phyloP scores from a whole-genome alignment of 2,329 filamentous ascomycete genomes.

The Phoma sp. region DNA sequence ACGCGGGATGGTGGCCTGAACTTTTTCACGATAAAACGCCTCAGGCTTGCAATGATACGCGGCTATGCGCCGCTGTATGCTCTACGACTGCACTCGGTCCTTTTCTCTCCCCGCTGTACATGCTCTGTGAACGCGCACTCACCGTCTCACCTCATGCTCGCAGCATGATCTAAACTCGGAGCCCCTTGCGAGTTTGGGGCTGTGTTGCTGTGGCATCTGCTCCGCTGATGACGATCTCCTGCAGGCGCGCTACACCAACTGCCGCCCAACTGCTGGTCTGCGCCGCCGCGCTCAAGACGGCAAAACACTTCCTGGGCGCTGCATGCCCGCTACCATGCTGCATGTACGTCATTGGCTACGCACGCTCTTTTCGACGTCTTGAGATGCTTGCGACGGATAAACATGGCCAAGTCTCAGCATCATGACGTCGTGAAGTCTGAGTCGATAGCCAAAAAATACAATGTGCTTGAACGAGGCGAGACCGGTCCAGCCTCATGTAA shows the following conservation, averaged over 20 bases:
- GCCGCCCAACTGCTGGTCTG: constrained; percentile 1
- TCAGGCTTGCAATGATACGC: not conserved
- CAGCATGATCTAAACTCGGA: constrained; percentile 11
- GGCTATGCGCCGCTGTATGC: not conserved
- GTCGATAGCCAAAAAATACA: not conserved
- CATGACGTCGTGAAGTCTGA: not conserved
- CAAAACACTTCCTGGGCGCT: not conserved
- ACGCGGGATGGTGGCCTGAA: not conserved
- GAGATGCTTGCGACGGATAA: not conserved
- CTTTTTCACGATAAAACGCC: not conserved
- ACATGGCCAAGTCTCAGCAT: not conserved
- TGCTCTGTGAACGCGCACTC: not conserved
- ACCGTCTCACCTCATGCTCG: constrained; percentile 19
- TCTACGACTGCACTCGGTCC: not conserved
- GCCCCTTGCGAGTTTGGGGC: constrained; percentile 10
- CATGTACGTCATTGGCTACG: constrained; percentile 8
- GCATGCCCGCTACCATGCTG: not conserved
- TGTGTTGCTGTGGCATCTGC: constrained; percentile 9
- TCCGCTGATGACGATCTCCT: constrained; percentile 28
- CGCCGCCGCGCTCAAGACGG: constrained; percentile 1
- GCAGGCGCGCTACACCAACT: constrained; percentile 25
- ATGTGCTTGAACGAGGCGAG: too few relatives aligned
- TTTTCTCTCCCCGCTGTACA: not conserved
- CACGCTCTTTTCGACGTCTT: not conserved
- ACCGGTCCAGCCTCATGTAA: not conserved